A percentile compares a stretch with the other conserved stretches of the same genome.
Evolutionary conservation across 192 early-diverging fungal genomes (phyloP).

Genomic region (Pilobolus umbonatus): DNA sequence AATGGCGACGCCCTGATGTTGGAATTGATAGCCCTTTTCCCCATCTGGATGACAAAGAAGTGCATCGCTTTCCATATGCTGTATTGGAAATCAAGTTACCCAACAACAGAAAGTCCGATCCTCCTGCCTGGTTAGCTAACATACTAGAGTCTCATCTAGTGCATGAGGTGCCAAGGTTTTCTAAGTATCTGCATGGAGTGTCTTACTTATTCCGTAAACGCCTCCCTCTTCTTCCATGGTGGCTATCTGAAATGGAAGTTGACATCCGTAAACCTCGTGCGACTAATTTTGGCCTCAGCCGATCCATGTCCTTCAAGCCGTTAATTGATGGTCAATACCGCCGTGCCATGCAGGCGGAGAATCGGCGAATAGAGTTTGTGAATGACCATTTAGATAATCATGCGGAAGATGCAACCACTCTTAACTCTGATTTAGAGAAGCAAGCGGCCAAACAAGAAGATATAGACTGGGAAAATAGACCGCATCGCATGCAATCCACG

Average conservation of each 20-base stretch:
- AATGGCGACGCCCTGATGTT: constrained; percentile 34
- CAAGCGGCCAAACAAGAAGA: background rate
- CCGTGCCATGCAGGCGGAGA: constrained; percentile 25
- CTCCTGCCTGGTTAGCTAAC: constrained; percentile 23
- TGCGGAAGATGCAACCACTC: background rate
- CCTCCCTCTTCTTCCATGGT: constrained; percentile 45
- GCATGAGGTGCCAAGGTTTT: constrained; percentile 44
- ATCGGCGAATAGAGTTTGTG: constrained; percentile 19
- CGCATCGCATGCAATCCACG: constrained; percentile 8
- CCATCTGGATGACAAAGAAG: constrained; percentile 17
- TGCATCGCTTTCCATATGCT: constrained; percentile 34
- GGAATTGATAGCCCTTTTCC: constrained; percentile 40
- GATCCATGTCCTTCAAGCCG: constrained; percentile 33
- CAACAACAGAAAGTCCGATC: constrained; percentile 12
- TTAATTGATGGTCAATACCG: constrained; percentile 31
- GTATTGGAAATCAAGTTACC: constrained; percentile 31
- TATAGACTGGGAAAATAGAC: constrained; percentile 9
- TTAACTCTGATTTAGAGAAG: constrained; percentile 3
- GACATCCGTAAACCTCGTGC: constrained; percentile 46
- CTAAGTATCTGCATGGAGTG: constrained; percentile 45
- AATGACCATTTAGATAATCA: constrained; percentile 29
- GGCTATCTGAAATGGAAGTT: constrained; percentile 48
- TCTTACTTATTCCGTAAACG: constrained; percentile 40
- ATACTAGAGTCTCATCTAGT: constrained; percentile 38
- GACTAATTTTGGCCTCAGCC: constrained; percentile 29